A percentile compares a stretch with the other conserved stretches of the same genome.
Conservation (phyloP, 768 basidiomycete species). For the Lactifluus pinguis region DNA sequence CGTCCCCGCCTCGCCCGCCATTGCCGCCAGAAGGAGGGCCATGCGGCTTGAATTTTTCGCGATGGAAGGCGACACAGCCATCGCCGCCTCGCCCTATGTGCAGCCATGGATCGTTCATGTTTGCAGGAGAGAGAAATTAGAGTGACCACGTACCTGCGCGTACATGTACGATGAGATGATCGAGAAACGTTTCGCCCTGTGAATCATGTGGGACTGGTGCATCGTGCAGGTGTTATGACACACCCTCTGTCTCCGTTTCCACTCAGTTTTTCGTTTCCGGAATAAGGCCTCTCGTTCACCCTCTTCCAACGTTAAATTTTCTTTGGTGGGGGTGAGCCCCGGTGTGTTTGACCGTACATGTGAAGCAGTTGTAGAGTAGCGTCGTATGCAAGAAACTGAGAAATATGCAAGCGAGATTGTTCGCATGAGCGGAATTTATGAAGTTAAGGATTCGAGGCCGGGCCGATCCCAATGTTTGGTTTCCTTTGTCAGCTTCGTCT, state of each 20-base stretch:
- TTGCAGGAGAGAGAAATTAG: not conserved
- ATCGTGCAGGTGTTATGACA: conserved; percentile 21
- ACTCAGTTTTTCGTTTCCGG: conserved; percentile 54
- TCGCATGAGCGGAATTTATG: not conserved
- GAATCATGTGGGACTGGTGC: conserved; percentile 3
- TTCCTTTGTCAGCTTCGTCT: no score
- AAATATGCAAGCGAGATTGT: not conserved
- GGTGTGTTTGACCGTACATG: not conserved
- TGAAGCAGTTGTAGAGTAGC: not conserved
- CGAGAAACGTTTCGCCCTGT: conserved; percentile 73
- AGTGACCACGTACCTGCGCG: conserved; percentile 46
- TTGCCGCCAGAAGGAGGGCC: conserved; percentile 92
- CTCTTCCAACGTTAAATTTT: not conserved
- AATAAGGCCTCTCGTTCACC: conserved; percentile 20
- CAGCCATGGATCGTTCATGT: not conserved
- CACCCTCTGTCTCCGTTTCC: conserved; percentile 67
- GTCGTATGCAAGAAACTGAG: not conserved
- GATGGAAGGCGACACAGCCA: conserved; percentile 88
- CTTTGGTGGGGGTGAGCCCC: not conserved
- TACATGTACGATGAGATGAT: conserved; percentile 71
- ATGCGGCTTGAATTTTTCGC: conserved; percentile 74
- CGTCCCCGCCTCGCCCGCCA: conserved; percentile 81
- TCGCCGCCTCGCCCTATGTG: conserved; percentile 75
- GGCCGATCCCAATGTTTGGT: no score
- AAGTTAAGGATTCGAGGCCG: no score